Evolutionary conservation across 208 protist genomes (phyloP), one percentile per base, ranked within the genome.

Genomic region (Leishmania lainsoni): DNA sequence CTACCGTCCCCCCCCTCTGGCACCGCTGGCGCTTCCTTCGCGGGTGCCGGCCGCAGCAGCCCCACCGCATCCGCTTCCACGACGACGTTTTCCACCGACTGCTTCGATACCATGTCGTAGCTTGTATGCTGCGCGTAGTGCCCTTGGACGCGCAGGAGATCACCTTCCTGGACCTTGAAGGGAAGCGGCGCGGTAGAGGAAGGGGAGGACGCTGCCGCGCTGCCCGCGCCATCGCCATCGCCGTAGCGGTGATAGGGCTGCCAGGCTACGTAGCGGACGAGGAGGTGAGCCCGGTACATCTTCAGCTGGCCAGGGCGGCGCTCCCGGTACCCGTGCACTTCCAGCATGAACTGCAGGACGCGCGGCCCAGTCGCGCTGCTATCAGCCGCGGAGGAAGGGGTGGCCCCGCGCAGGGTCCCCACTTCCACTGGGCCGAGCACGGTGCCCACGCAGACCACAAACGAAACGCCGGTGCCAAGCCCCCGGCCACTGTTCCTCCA

Each of bases 21-120:
- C 59, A 26, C 59, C n/a, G n/a, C 16, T 35, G 59, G 14, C 3
- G n/a, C 12, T 5, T 35, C n/a, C n/a, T 29, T 9, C n/a, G 35
- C 35, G 0, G 54, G 26, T 35, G 76, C 73, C 48, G n/a, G 26
- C 32, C 79, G 78, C 76, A 96, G 79, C 68, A 94, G 75, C 22
- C 89, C 90, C 35, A 96, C 75, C 26, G 79, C 76, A n/a, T 88
- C 87, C 17, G 91, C 93, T 49, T 96, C 90, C 66, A 96, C 69
- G n/a, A 95, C 87, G 26, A 83, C 76, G 75, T 95, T 94, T 79
- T 96, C 93, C 10, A 92, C 79, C 6, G 79, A 75, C 74, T 85
- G 84, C 83, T 94, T 96, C 32, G 93, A 93, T 17, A 95, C 77
- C 80, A 94, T 79, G 85, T 96, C 93, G 84, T 88, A 94, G 73